Conservation (phyloP, 495 filamentous ascomycete species). For the Bacidia rubella region DNA sequence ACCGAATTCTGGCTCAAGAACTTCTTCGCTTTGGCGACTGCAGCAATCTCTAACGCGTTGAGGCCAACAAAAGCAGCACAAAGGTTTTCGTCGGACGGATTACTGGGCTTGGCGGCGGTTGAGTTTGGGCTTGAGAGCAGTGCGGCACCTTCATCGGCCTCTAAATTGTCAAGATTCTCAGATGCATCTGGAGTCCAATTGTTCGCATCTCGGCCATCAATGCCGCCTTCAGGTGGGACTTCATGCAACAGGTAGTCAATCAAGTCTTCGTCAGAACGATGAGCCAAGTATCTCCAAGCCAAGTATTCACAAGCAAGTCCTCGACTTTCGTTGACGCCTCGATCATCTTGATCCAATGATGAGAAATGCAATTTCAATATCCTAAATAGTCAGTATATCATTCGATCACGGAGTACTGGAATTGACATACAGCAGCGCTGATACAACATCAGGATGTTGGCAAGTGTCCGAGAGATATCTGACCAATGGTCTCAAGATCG, state of each 20-base stretch:
- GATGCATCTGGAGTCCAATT: constrained; percentile 3
- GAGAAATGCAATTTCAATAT: constrained; percentile 70
- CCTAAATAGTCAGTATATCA: constrained; percentile 26
- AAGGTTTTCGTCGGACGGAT: too few species aligned
- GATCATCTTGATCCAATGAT: constrained; percentile 46
- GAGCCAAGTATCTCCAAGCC: constrained; percentile 76
- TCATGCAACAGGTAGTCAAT: constrained; percentile 79
- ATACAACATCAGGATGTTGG: constrained; percentile 62
- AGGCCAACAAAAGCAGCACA: constrained; percentile 55
- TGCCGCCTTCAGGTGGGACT: constrained; percentile 35
- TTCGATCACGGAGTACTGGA: background rate
- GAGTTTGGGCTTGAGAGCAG: constrained; percentile 1
- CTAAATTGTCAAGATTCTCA: constrained; percentile 10
- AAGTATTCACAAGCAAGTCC: constrained; percentile 83
- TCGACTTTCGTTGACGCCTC: constrained; percentile 59
- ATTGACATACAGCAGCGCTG: constrained; percentile 56
- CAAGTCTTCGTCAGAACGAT: constrained; percentile 63
- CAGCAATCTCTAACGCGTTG: constrained; percentile 83
- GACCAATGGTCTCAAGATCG: constrained; percentile 50
- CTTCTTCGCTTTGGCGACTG: constrained; percentile 76
- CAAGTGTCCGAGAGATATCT: constrained; percentile 48
- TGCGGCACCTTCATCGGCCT: constrained; percentile 7
- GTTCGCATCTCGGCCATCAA: constrained; percentile 21
- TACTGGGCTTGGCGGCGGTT: background rate
- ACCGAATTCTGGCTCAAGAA: constrained; percentile 79